Evolutionary conservation across 495 filamentous ascomycete species (phyloP).

Genomic region (Pseudoneurospora amorphoporcata): DNA sequence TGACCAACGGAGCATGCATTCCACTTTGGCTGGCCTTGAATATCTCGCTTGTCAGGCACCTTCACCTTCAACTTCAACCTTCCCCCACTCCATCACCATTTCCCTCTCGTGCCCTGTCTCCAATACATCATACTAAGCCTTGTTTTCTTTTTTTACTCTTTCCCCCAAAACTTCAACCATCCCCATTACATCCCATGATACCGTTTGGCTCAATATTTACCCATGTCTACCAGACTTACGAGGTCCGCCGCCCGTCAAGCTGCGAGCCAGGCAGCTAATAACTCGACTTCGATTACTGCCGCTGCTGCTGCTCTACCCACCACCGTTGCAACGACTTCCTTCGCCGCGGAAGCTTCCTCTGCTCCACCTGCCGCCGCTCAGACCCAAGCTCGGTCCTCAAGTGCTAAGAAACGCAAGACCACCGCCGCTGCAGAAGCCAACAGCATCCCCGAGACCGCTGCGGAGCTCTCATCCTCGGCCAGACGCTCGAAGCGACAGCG

Average conservation of each 20-base stretch:
- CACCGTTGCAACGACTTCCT: slow-evolving; percentile 7
- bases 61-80: neutral
- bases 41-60: neutral
- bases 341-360: slow-evolving; percentile 11
- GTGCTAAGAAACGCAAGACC: slow-evolving; percentile 33
- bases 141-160: neutral
- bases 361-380: slow-evolving; percentile 35
- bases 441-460: slow-evolving; percentile 17
- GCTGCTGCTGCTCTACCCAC: slow-evolving; percentile 28
- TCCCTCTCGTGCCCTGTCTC: neutral
- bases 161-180: neutral
- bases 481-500: slow-evolving; percentile 46
- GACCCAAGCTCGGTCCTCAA: slow-evolving; percentile 18
- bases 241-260: slow-evolving; percentile 70
- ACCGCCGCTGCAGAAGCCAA: slow-evolving; percentile 8
- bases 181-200: slow-evolving; percentile 6
- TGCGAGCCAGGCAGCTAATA: slow-evolving; percentile 43
- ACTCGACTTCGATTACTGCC: slow-evolving; percentile 31
- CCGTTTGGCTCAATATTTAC: slow-evolving; percentile 30
- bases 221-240: slow-evolving; percentile 80
- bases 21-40: neutral
- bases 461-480: slow-evolving; percentile 25
- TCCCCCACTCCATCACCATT: neutral
- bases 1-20: neutral
- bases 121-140: neutral